These are phyloP conservation scores for Hericium alpestre DNA, from an alignment of 768 basidiomycete genomes.

Conservation along the genomic window DNA sequence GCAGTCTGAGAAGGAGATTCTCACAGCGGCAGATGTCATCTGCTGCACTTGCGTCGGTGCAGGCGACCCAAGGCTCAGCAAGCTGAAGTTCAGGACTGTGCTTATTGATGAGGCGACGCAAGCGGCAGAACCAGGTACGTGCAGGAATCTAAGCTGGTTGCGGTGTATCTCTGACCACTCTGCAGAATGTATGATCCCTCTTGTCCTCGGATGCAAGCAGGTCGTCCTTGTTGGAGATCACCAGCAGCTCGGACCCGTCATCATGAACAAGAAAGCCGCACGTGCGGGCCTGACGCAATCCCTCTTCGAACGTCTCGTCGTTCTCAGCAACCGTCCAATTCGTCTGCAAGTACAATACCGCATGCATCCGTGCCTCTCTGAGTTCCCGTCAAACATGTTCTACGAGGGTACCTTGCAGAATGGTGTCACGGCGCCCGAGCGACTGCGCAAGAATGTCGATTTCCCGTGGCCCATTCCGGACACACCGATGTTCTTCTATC, in stretches of 20 bases:
- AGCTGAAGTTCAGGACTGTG: constrained; percentile 97
- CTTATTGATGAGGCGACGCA: constrained; percentile 98
- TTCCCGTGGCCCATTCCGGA: constrained; percentile 98
- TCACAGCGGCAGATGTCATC: constrained; percentile 91
- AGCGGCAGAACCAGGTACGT: constrained; percentile 85
- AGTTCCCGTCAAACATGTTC: constrained; percentile 99
- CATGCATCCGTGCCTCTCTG: constrained; percentile 98
- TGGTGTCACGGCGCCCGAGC: constrained; percentile 96
- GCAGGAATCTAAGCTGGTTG: constrained; percentile 1
- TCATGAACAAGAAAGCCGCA: constrained; percentile 99
- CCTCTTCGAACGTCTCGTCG: constrained; percentile 92
- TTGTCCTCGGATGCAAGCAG: constrained; percentile 96
- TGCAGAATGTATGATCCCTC: constrained; percentile 97
- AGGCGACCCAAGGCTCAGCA: constrained; percentile 90
- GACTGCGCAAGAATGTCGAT: constrained; percentile 94
- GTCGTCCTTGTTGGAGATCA: constrained; percentile 97
- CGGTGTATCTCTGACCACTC: constrained; percentile 10
- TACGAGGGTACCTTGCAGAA: constrained; percentile 99
- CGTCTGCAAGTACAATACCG: constrained; percentile 99
- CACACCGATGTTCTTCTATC: constrained; percentile 99
- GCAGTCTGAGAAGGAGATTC: constrained; percentile 95
- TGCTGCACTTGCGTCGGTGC: constrained; percentile 98
- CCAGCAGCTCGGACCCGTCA: constrained; percentile 94
- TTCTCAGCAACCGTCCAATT: constrained; percentile 92
- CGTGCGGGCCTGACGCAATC: constrained; percentile 98